A percentile compares a stretch with the other conserved stretches of the same genome.
Evolutionary conservation across 176 grass and related monocot species (phyloP).

Genomic region (Ampelocalamus luodianensis): DNA sequence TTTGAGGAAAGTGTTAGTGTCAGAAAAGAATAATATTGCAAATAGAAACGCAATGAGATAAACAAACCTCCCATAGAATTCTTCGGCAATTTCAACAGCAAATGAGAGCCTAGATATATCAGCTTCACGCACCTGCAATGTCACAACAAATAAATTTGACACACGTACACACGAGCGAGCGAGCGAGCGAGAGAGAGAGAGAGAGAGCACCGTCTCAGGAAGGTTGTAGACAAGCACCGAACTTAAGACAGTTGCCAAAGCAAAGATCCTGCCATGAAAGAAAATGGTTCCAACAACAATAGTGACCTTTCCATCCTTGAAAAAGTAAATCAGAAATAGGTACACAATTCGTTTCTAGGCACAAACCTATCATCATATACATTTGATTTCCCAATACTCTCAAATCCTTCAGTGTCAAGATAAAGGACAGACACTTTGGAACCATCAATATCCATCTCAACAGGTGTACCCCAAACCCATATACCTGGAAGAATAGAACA

Average conservation of each 20-base stretch:
- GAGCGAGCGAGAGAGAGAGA: neutral
- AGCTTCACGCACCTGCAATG: conserved; percentile 90
- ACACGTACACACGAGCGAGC: neutral
- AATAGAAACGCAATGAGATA: conserved; percentile 8
- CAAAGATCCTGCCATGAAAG: conserved; percentile 80
- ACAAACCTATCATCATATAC: conserved; percentile 99
- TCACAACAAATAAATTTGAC: conserved; percentile 36
- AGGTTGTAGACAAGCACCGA: conserved; percentile 99
- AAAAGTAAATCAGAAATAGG: conserved; percentile 20
- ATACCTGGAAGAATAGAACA: conserved; percentile 65
- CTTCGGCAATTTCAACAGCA: conserved; percentile 96
- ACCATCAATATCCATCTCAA: conserved; percentile 85
- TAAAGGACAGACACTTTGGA: conserved; percentile 96
- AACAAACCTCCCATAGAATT: conserved; percentile 97
- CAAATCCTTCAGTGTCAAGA: conserved; percentile 98
- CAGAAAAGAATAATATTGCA: conserved; percentile 15
- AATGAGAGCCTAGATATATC: conserved; percentile 98
- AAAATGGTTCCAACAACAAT: neutral
- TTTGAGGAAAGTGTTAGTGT: conserved; percentile 35
- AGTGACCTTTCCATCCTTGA: neutral
- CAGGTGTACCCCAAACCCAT: conserved; percentile 96
- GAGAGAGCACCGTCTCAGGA: conserved; percentile 79
- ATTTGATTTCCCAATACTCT: conserved; percentile 99
- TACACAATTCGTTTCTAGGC: neutral
- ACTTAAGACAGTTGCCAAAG: conserved; percentile 93